Conservation (phyloP, 1,139 yeast species). For the Kodamaea suecica region DNA sequence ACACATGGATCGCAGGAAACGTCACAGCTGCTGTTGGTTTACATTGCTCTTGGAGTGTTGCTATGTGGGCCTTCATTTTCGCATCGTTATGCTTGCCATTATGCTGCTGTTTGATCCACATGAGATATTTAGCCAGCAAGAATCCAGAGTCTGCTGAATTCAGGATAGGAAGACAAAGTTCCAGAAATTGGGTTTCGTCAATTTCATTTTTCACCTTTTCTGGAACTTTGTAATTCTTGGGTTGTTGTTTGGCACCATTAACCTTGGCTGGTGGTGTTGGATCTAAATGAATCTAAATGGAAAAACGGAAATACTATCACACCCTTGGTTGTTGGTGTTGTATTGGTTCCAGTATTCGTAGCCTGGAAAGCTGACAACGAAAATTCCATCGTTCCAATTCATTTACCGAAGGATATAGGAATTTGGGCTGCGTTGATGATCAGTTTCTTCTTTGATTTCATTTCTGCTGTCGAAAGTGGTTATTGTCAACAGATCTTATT, state of each 20-base stretch:
- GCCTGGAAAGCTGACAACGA: constrained; percentile 33
- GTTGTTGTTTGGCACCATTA: constrained; percentile 33
- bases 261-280: constrained; percentile 38
- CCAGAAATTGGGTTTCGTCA: constrained; percentile 20
- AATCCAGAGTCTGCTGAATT: constrained; percentile 34
- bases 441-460: constrained; percentile 30
- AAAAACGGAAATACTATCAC: constrained; percentile 29
- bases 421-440: constrained; percentile 32
- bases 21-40: constrained; percentile 15
- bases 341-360: constrained; percentile 31
- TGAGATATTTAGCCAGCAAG: constrained; percentile 34
- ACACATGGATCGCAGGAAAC: constrained; percentile 23
- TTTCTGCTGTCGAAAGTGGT: constrained; percentile 29
- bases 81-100: constrained; percentile 37
- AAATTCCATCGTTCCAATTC: constrained; percentile 33
- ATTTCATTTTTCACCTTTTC: constrained; percentile 19
- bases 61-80: constrained; percentile 42
- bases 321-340: constrained; percentile 37
- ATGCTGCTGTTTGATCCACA: constrained; percentile 28
- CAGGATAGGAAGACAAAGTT: constrained; percentile 13
- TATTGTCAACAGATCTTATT: constrained; percentile 33
- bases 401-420: constrained; percentile 36
- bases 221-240: constrained; percentile 39
- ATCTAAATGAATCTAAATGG: constrained; percentile 33
- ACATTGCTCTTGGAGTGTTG: constrained; percentile 33